Evolutionary conservation across 2,329 filamentous ascomycete genomes (phyloP), one percentile per base, ranked within the genome.

Genomic region (Alternaria sp.): DNA sequence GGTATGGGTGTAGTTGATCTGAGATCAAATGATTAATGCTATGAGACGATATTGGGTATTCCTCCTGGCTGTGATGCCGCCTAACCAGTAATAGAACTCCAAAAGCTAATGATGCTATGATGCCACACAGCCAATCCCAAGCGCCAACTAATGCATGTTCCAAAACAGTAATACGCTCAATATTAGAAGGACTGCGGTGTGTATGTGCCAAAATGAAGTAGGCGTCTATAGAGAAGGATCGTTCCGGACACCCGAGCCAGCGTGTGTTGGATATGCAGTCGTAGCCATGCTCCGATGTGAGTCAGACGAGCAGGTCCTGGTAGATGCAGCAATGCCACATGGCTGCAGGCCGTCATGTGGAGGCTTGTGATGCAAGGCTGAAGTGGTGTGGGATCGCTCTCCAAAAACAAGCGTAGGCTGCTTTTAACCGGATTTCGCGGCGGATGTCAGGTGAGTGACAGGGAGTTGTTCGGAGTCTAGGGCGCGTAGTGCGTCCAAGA

Each of bases 171-270:
- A 49, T 61, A 71, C 72, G 76, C 74, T 78, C 71, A 68, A 63
- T 79, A 79, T 79, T 79, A 79, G 68, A 79, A 78, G 62, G 64
- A 63, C 58, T 66, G 67, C 69, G 66, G 54, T 62, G 49, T 63
- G 63, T 66, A 57, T 65, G 56, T 70, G 62, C 67, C 68, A 62
- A 65, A 65, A 62, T 54, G 60, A 71, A 71, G 60, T 64, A 76
- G 67, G 69, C 72, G 69, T 69, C 70, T 73, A 77, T 68, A 66
- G 64, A 66, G 65, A 61, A 60, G 62, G 52, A 57, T 70, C 65
- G 67, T 72, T 74, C 72, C 74, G 60, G 75, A 66, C 73, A 79
- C 77, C 72, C 76, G 76, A 72, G 67, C 77, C 76, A 72, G 77
- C 77, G 76, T 59, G 75, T 78, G 76, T 75, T 69, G 72, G 67